A percentile compares a stretch with the other conserved stretches of the same genome.
Evolutionary conservation across 2,329 filamentous ascomycete genomes (phyloP).

Genomic region (Aspergillus tubingensis): DNA sequence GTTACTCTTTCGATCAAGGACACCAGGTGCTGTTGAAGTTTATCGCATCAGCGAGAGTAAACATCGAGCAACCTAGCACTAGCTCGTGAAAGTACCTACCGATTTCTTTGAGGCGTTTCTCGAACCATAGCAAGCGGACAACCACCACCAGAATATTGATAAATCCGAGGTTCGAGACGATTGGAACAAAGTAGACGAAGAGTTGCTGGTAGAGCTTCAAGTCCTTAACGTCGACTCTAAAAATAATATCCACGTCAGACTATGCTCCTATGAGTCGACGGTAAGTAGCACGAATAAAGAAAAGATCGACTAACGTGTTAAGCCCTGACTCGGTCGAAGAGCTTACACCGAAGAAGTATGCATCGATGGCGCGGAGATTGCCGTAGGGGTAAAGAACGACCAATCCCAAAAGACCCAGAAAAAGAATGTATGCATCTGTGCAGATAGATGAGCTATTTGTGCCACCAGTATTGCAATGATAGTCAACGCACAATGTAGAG

Average conservation of each 20-base stretch:
- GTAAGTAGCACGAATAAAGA: neutral
- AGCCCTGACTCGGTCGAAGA: conserved; percentile 54
- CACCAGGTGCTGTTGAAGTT: conserved; percentile 12
- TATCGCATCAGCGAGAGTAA: neutral
- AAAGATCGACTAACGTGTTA: conserved; percentile 46
- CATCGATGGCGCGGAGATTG: conserved; percentile 49
- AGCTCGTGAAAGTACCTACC: conserved; percentile 21
- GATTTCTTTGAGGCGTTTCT: conserved; percentile 46
- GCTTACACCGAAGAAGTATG: conserved; percentile 55
- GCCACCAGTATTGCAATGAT: neutral
- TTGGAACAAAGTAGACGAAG: conserved; percentile 53
- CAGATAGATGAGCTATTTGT: neutral
- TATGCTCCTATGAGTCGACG: neutral
- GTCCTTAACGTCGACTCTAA: conserved; percentile 54
- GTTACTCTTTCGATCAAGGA: conserved; percentile 9
- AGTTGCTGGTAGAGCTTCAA: conserved; percentile 56
- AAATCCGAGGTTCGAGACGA: conserved; percentile 52
- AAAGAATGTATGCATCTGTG: conserved; percentile 46
- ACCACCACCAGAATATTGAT: conserved; percentile 54
- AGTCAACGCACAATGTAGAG: conserved; percentile 30
- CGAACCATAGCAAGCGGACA: conserved; percentile 53
- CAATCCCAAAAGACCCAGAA: conserved; percentile 38
- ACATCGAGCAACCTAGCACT: neutral
- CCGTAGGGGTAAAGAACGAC: conserved; percentile 43
- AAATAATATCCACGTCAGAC: neutral